Conservation (phyloP, 176 grass and related monocot genomes). For the maize (Zea mays) region DNA sequence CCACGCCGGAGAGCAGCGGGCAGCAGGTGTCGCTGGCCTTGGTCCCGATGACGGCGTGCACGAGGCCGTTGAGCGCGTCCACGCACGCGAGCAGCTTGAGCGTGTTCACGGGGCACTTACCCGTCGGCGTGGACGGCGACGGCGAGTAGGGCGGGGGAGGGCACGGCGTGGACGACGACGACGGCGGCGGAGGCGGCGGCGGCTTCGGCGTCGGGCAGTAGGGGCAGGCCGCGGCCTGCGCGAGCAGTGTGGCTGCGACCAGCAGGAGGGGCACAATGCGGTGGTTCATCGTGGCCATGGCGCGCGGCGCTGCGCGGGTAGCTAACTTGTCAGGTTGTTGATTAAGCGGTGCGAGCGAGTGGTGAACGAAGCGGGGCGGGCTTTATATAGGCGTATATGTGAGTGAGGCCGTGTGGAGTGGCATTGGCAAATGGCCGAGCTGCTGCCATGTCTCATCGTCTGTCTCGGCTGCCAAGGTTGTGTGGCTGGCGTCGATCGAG, state of each 20-base stretch:
- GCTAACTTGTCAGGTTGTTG: neutral
- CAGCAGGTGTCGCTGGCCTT: no score
- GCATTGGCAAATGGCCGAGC: neutral
- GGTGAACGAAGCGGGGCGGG: slow-evolving; percentile 1
- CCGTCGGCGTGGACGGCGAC: no score
- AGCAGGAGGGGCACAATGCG: slow-evolving; percentile 33
- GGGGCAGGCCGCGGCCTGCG: slow-evolving; percentile 31
- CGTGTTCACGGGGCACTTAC: no score
- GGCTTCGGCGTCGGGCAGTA: slow-evolving; percentile 47
- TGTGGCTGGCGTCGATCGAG: slow-evolving; percentile 39
- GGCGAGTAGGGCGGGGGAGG: slow-evolving; percentile 24
- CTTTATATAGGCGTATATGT: slow-evolving; percentile 49
- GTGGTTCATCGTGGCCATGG: slow-evolving; percentile 34
- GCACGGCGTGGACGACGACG: slow-evolving; percentile 29
- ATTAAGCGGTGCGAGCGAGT: neutral
- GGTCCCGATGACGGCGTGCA: no score
- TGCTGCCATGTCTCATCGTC: slow-evolving; percentile 20
- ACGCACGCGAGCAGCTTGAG: no score
- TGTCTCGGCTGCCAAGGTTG: neutral
- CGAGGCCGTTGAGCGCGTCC: no score
- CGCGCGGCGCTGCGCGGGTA: neutral
- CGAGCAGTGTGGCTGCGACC: neutral
- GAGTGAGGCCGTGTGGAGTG: slow-evolving; percentile 15
- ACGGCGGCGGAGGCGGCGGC: slow-evolving; percentile 38
- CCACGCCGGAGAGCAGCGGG: no score